These are phyloP conservation scores for Eurotiales sp. DNA, from an alignment of 2,329 filamentous ascomycete genomes.

Conservation along the genomic window DNA sequence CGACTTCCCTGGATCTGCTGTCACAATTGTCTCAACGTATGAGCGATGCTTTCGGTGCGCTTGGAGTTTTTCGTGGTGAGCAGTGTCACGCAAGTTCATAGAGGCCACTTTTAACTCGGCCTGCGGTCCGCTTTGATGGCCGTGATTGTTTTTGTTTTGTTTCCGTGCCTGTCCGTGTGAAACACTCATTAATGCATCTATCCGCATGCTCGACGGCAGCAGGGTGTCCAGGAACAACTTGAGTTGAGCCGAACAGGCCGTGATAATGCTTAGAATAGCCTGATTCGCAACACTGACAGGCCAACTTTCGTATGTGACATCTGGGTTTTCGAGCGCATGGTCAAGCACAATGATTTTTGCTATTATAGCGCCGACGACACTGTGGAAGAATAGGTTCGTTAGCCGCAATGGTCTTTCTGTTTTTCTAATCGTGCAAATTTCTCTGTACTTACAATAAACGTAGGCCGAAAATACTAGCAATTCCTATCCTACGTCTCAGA, in stretches of 20 bases:
- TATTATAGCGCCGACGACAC: conserved; percentile 23
- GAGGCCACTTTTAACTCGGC: neutral
- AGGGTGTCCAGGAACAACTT: conserved; percentile 29
- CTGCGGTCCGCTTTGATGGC: conserved; percentile 15
- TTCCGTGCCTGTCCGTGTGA: conserved; percentile 16
- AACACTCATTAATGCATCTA: conserved; percentile 17
- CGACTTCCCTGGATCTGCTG: conserved; percentile 14
- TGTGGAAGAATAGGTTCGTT: conserved; percentile 15
- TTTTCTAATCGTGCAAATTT: no score
- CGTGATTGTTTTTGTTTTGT: neutral
- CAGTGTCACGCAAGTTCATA: conserved; percentile 17
- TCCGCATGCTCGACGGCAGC: conserved; percentile 26
- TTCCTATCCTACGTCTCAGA: conserved; percentile 17
- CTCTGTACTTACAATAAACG: conserved; percentile 22
- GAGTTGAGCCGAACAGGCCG: conserved; percentile 28
- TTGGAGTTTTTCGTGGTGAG: conserved; percentile 14
- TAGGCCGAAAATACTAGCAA: conserved; percentile 21
- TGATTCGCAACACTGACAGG: conserved; percentile 19
- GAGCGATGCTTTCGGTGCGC: conserved; percentile 1
- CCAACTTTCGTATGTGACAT: conserved; percentile 23
- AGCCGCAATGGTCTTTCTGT: no score
- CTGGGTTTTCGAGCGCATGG: conserved; percentile 11
- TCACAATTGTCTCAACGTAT: conserved; percentile 9
- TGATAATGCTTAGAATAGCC: conserved; percentile 26
- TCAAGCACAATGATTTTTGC: conserved; percentile 21